phyloP scores from a whole-genome alignment of 495 filamentous ascomycete species.

The Neurospora terricola region DNA sequence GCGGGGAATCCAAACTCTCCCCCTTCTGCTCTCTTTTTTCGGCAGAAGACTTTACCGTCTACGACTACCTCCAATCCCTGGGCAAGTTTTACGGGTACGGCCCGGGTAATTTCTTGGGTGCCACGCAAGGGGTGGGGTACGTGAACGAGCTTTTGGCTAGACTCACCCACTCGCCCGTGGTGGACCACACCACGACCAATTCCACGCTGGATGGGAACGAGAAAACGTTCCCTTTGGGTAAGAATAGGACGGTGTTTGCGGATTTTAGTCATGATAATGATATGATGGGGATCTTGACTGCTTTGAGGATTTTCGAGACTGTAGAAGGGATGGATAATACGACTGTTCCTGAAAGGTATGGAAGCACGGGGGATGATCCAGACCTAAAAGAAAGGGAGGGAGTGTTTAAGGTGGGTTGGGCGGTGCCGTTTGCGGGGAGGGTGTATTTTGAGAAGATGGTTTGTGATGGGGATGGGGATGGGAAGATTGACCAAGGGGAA shows the following conservation, averaged over 20 bases:
- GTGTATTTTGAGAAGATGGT: slow-evolving; percentile 79
- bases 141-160: slow-evolving; percentile 79
- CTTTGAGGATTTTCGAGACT: slow-evolving; percentile 62
- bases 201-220: slow-evolving; percentile 53
- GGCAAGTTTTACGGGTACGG: slow-evolving; percentile 75
- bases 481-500: background rate
- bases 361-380: background rate
- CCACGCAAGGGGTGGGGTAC: slow-evolving; percentile 76
- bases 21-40: slow-evolving; percentile 67
- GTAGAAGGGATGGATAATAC: slow-evolving; percentile 40
- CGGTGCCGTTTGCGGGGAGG: slow-evolving; percentile 68
- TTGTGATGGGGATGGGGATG: slow-evolving; percentile 32
- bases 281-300: slow-evolving; percentile 61
- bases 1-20: slow-evolving; percentile 26
- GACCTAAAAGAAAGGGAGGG: slow-evolving; percentile 27
- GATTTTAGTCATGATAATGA: slow-evolving; percentile 88
- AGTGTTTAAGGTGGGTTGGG: slow-evolving; percentile 62
- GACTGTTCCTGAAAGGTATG: slow-evolving; percentile 11
- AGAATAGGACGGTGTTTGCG: slow-evolving; percentile 54
- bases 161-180: slow-evolving; percentile 53
- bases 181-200: slow-evolving; percentile 62
- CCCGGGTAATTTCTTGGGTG: slow-evolving; percentile 62
- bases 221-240: slow-evolving; percentile 57
- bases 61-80: slow-evolving; percentile 66
- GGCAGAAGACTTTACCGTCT: slow-evolving; percentile 55